Evolutionary conservation across 805 yeast species (phyloP).

Genomic region (Kregervanrija pseudodelftensis): DNA sequence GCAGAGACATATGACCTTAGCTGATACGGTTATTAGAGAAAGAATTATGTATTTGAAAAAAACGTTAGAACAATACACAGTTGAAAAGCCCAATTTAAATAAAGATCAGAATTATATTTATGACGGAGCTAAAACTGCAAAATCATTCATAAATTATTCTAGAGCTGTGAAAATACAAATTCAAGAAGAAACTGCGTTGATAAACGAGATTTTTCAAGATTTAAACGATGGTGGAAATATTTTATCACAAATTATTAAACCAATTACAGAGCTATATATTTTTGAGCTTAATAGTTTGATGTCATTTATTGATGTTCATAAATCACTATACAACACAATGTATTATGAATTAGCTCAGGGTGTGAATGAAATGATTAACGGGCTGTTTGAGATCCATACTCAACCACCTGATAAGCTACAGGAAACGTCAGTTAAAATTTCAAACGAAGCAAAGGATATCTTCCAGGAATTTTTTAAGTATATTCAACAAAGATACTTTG

Average conservation of each 20-base stretch:
- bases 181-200: constrained; percentile 14
- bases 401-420: constrained; percentile 11
- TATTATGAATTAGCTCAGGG: constrained; percentile 44
- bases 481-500: constrained; percentile 42
- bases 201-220: constrained; percentile 28
- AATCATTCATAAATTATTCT: constrained; percentile 15
- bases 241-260: constrained; percentile 55
- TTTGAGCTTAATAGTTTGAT: constrained; percentile 32
- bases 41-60: constrained; percentile 30
- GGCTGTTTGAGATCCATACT: constrained; percentile 10
- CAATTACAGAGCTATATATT: constrained; percentile 33
- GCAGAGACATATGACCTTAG: constrained; percentile 21
- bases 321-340: constrained; percentile 43
- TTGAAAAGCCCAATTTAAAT: constrained; percentile 24
- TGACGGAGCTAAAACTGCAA: constrained; percentile 17
- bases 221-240: constrained; percentile 23
- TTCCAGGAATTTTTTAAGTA: constrained; percentile 49
- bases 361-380: constrained; percentile 4
- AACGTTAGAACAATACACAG: constrained; percentile 38
- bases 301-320: constrained; percentile 32
- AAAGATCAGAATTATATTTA: constrained; percentile 27
- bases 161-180: constrained; percentile 8
- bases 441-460: constrained; percentile 16
- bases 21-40: constrained; percentile 33
- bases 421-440: constrained; percentile 1